These are phyloP conservation scores for Plasmodium knowlesi DNA, from an alignment of 169 alveolate genomes.

Conservation along the genomic window DNA sequence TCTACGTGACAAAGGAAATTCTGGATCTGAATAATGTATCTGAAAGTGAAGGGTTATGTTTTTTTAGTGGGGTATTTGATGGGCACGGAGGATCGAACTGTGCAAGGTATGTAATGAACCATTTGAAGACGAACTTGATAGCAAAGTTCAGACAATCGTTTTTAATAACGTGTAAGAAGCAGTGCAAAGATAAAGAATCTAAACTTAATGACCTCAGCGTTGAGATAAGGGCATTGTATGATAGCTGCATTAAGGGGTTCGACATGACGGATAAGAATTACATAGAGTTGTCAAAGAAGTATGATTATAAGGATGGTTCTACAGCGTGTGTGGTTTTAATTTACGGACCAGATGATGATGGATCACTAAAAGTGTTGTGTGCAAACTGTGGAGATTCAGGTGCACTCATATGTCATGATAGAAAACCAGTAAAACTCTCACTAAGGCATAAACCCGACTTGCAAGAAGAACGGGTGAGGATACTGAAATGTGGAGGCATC, in stretches of 20 bases:
- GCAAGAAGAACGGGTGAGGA: slow-evolving; percentile 78
- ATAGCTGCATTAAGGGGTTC: slow-evolving; percentile 81
- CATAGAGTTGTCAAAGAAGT: slow-evolving; percentile 74
- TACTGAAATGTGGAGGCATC: slow-evolving; percentile 79
- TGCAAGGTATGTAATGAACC: slow-evolving; percentile 84
- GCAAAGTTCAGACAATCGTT: slow-evolving; percentile 84
- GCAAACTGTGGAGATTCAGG: slow-evolving; percentile 86
- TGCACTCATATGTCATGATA: slow-evolving; percentile 80
- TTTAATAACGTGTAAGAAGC: slow-evolving; percentile 75
- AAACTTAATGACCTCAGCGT: slow-evolving; percentile 58
- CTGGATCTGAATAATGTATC: slow-evolving; percentile 83
- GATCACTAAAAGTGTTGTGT: slow-evolving; percentile 78
- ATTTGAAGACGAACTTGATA: slow-evolving; percentile 85
- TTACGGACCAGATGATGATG: slow-evolving; percentile 84
- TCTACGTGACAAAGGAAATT: slow-evolving; percentile 81
- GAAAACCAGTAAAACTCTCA: slow-evolving; percentile 76
- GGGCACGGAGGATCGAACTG: slow-evolving; percentile 90
- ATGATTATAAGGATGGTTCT: slow-evolving; percentile 73
- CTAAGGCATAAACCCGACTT: slow-evolving; percentile 83
- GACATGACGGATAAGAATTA: slow-evolving; percentile 87
- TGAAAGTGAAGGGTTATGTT: slow-evolving; percentile 84
- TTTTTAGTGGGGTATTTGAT: slow-evolving; percentile 86
- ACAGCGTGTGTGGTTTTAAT: slow-evolving; percentile 79
- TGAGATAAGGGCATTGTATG: slow-evolving; percentile 74
- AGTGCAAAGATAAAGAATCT: slow-evolving; percentile 72